Evolutionary conservation across 441 rosid species (phyloP), one percentile per base, ranked within the genome.

Genomic region (Codiaeum variegatum): DNA sequence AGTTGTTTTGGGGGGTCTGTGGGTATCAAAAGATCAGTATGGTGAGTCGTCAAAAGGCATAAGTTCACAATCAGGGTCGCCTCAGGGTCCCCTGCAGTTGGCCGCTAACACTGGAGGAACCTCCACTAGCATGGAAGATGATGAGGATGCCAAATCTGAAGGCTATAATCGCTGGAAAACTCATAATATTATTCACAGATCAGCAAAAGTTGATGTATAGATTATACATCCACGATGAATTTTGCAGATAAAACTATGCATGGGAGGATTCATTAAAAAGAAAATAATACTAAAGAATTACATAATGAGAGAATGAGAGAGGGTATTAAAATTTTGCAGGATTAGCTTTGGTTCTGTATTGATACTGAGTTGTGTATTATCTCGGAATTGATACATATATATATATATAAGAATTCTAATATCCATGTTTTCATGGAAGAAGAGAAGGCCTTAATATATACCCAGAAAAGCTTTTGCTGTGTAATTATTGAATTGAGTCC

Each of bases 61-160:
- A 73, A 81, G 83, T 74, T 82, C 89, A 12, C 84, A 87, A 19
- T 90, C 93, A 2, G 90, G 80, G 42, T 93, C 98, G 31, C 98
- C 98, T 7, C 91, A 91, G 73, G 94, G 98, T 59, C 99, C 99
- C 55, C 88, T 94, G 73, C 94, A 91, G 72, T 76, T 91, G 71
- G 85, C 81, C 8, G 82, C 81, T 73, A 84, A 84, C 63, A 85
- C 89, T 15, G 86, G 85, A 69, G 88, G 85, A 67, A 83, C 90
- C 67, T 83, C 94, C 29, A 82, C 85, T 16, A 85, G 91, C 81
- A 85, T 90, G 91, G 97, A 92, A 75, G 94, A 89, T 58, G 91
- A 83, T 31, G 96, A 90, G 60, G 97, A 92, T 62, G 85, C 82
- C 67, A 91, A 88, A 73, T 91, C 94, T 12, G 91, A 94, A 80